Evolutionary conservation across 225 moss, liverwort and hornwort species (phyloP), one percentile per base, ranked within the genome.

Genomic region (Bryoerythrophyllum caledonicum): DNA sequence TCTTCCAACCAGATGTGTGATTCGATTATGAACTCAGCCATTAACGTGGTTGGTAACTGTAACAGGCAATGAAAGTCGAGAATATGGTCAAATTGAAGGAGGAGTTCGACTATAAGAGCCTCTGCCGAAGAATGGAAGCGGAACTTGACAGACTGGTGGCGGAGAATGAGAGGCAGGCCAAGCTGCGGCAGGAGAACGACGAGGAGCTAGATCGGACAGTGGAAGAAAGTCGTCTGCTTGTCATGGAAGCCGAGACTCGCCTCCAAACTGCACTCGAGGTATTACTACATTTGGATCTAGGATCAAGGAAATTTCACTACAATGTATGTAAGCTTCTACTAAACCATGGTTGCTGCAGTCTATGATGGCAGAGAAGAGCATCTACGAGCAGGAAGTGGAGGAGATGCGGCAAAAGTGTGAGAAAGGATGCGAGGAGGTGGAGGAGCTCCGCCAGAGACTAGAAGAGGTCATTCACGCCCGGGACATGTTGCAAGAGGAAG

Each of bases 31-130:
- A 60, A 60, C 2, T 10, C 60, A 20, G 73, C 26, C 9, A 83
- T 67, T 73, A 37, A 73, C 27, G 37, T 79, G 72, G 10, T 46
- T 37, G 60, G 15, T 12, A 52, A 14, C 56, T 82, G 57, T 79
- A 20, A 57, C 86, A 94, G 94, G 94, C 96, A 6, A 97, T 97
- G 96, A 97, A 97, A 84, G 96, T 97, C 23, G 94, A 97, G 79
- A 97, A 97, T 60, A 94, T 97, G 96, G 92, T 97, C 41, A 94
- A 91, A 68, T 56, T 97, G 28, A 94, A 94, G 76, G 96, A 97
- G 81, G 96, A 94, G 82, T 97, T 97, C 54, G 96, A 97, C 84
- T 97, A 97, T 73, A 97, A 92, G 78, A 97, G 96, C 61, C 94
- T 92, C 15, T 97, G 94, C 74, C 86, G 96, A 73, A 87, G 91